A percentile compares a stretch with the other conserved stretches of the same genome.
Evolutionary conservation across 495 filamentous ascomycete genomes (phyloP).

Genomic region (Trypethelium eluteriae): DNA sequence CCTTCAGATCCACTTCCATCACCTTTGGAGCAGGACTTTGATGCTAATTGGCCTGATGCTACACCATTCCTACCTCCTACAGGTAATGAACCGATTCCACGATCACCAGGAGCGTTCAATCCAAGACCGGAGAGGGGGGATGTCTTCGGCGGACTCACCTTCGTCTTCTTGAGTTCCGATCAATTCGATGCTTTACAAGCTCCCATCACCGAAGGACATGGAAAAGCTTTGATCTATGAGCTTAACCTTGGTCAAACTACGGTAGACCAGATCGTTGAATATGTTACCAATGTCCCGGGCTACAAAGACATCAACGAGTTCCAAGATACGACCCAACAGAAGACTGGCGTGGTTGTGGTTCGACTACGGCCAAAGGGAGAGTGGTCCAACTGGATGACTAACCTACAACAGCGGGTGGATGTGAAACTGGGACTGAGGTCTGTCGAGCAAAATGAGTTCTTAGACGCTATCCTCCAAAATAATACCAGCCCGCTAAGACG

Average conservation of each 20-base stretch:
- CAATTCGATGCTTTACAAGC: slow-evolving; percentile 72
- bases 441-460: slow-evolving; percentile 84
- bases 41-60: slow-evolving; percentile 70
- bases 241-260: slow-evolving; percentile 58
- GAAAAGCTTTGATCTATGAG: slow-evolving; percentile 66
- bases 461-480: slow-evolving; percentile 77
- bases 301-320: slow-evolving; percentile 59
- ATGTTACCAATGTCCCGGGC: slow-evolving; percentile 66
- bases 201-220: slow-evolving; percentile 68
- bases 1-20: slow-evolving; percentile 43
- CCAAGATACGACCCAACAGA: slow-evolving; percentile 48
- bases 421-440: slow-evolving; percentile 66
- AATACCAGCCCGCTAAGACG: slow-evolving; percentile 63
- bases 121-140: slow-evolving; percentile 58
- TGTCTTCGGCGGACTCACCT: slow-evolving; percentile 80
- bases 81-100: slow-evolving; percentile 62
- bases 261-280: slow-evolving; percentile 67
- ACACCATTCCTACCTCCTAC: slow-evolving; percentile 61
- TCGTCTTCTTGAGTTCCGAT: slow-evolving; percentile 72
- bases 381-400: slow-evolving; percentile 59
- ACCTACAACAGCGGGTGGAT: slow-evolving; percentile 60
- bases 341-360: slow-evolving; percentile 61
- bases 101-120: slow-evolving; percentile 55
- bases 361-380: slow-evolving; percentile 56
- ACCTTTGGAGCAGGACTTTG: slow-evolving; percentile 75